Base-by-base conservation (phyloP, 2,329 filamentous ascomycete species). In the Aspergillus brasiliensis region DNA sequence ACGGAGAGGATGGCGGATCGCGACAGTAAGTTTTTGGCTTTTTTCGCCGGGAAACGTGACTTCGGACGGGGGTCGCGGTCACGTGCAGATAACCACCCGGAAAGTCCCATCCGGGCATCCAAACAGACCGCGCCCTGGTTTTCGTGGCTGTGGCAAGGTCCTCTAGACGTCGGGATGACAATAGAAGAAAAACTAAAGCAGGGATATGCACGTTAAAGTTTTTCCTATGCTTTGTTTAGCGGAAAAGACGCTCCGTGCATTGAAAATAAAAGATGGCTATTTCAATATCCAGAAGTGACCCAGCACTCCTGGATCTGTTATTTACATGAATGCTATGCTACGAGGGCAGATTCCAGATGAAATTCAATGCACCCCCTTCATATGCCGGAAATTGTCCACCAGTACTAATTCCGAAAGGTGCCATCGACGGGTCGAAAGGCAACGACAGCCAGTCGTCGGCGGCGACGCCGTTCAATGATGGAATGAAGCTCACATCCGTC, bases 351-450 rank as follows among this genome's bases (percentile, higher is more conserved):
- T 79, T 79, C 76, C 75, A 79, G 25, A 79, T 74, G 58, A 79
- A 79, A 62, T 79, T 75, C 58, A 79, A 64, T 10, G 71, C 72
- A 2, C 75, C 73, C 4, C 74, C 74, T 59, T 77, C 77, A 60
- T 76, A 74, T 19, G 75, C 75, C 19, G 76, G 74, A 51, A 77
- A 75, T 56, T 77, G 76, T 7, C 69, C 73, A 25, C 71, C 71
- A 34, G 63, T 70, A 44, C 68, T 73, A 60, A 76, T 74, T 1
- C 76, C 74, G 64, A 79, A 79, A 0, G 77, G 77, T 17, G 77
- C 77, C 75, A 79, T 78, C 0, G 75, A 78, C 4, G 77, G 76
- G 62, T 79, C 77, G 57, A 79, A 79, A 4, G 77, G 77, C 28
- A 78, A 57, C 1, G 75, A 78, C 25, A 79, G 70, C 77, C 77